A percentile compares a stretch with the other conserved stretches of the same genome.
Evolutionary conservation across 2,329 filamentous ascomycete species (phyloP).

Genomic region (Emergomyces orientalis): DNA sequence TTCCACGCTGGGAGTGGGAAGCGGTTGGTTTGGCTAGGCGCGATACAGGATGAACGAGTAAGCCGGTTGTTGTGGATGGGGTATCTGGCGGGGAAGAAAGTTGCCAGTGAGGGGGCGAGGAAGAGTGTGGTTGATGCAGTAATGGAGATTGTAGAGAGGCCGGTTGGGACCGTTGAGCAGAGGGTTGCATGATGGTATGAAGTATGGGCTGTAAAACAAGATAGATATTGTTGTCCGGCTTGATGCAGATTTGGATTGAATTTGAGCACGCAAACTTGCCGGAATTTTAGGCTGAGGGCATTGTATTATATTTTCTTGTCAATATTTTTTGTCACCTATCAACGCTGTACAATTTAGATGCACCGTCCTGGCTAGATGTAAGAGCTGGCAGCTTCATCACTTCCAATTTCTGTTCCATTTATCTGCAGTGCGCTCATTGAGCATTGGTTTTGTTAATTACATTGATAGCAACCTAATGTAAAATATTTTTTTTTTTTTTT

Average conservation of each 20-base stretch:
- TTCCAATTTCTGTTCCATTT: neutral
- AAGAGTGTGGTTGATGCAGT: constrained; percentile 77
- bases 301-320: neutral
- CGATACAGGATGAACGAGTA: constrained; percentile 68
- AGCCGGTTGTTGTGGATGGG: constrained; percentile 78
- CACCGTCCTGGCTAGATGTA: neutral
- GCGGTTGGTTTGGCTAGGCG: constrained; percentile 53
- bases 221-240: neutral
- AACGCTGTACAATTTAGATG: neutral
- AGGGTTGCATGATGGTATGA: constrained; percentile 47
- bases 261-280: neutral
- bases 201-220: neutral
- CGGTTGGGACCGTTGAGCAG: constrained; percentile 75
- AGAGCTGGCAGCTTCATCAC: neutral
- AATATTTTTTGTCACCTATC: neutral
- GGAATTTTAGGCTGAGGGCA: neutral
- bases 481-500: no score
- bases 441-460: neutral
- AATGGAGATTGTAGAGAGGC: constrained; percentile 77
- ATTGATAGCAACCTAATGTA: neutral
- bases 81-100: constrained; percentile 76
- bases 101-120: constrained; percentile 74
- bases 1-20: constrained; percentile 47
- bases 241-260: neutral
- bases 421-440: neutral